Conservation (phyloP, 202 grass and related monocot species). For the Schoenoplectus tabernaemontani region DNA sequence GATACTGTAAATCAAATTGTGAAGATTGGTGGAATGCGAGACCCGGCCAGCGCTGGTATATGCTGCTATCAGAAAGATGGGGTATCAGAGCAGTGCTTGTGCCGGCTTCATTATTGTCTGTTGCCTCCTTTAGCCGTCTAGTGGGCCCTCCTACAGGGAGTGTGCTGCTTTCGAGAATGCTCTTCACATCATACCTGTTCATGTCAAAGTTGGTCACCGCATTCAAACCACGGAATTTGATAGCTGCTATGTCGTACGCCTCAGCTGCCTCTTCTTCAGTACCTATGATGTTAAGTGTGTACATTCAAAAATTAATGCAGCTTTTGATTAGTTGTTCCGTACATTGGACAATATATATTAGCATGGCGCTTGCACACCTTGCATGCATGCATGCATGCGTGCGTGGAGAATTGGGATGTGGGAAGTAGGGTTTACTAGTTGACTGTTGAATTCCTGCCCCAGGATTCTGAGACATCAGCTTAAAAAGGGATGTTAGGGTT, state of each 20-base stretch:
- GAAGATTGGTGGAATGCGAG: conserved; percentile 64
- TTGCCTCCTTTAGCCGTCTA: conserved; percentile 64
- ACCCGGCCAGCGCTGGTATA: conserved; percentile 60
- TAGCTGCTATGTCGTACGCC: conserved; percentile 93
- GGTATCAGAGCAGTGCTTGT: conserved; percentile 35
- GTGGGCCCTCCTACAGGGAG: conserved; percentile 55
- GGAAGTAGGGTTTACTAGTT: conserved; percentile 39
- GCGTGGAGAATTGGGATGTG: conserved; percentile 23
- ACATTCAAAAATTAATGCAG: background rate
- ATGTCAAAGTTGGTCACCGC: conserved; percentile 98
- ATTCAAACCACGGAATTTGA: conserved; percentile 89
- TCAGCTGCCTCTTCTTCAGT: conserved; percentile 94
- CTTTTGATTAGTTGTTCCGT: background rate
- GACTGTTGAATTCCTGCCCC: conserved; percentile 49
- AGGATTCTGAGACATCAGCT: conserved; percentile 58
- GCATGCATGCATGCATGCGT: conserved; percentile 51
- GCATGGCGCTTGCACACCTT: conserved; percentile 22
- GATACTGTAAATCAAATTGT: conserved; percentile 64
- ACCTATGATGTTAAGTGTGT: conserved; percentile 26
- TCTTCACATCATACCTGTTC: conserved; percentile 85
- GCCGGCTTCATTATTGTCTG: conserved; percentile 43
- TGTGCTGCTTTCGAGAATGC: conserved; percentile 79
- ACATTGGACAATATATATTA: conserved; percentile 1
- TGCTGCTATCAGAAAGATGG: conserved; percentile 34
- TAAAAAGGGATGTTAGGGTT: conserved; percentile 55